A percentile compares a stretch with the other conserved stretches of the same genome.
phyloP scores from a whole-genome alignment of 306 rosid species.

The Malus domestica region DNA sequence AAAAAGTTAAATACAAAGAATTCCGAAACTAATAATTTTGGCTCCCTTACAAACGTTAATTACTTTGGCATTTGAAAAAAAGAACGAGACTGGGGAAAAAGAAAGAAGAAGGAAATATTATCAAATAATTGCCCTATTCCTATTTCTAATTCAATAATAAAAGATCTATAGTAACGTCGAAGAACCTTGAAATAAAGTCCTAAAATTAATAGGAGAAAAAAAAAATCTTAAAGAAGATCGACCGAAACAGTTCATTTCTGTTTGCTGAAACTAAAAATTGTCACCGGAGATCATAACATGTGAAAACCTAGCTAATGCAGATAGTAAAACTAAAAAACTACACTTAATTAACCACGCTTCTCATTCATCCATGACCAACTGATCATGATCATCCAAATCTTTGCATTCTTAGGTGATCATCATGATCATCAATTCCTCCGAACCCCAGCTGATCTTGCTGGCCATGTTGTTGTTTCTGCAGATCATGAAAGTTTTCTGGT shows the following conservation, averaged over 20 bases:
- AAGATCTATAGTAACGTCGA: too few relatives aligned
- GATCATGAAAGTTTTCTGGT: slow-evolving; percentile 33
- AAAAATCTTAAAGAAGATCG: neutral
- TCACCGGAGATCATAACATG: neutral
- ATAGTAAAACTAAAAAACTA: neutral
- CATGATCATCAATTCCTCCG: slow-evolving; percentile 29
- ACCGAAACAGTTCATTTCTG: neutral
- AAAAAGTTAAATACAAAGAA: too few relatives aligned
- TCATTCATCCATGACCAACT: neutral
- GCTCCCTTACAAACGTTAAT: too few relatives aligned
- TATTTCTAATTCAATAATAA: too few relatives aligned
- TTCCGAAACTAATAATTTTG: too few relatives aligned
- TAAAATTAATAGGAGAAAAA: neutral
- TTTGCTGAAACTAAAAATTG: neutral
- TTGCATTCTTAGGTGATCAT: neutral
- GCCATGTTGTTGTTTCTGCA: slow-evolving; percentile 21
- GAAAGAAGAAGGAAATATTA: too few relatives aligned
- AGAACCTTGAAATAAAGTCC: neutral
- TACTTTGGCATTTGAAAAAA: too few relatives aligned
- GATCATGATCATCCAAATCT: neutral
- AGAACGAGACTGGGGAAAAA: too few relatives aligned
- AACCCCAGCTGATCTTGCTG: slow-evolving; percentile 29
- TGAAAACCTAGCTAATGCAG: neutral
- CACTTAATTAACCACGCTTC: neutral
- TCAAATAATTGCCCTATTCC: too few relatives aligned